These are phyloP conservation scores for Phytopythium chamaehyphon DNA, from an alignment of 352 stramenopile species.

Conservation along the genomic window DNA sequence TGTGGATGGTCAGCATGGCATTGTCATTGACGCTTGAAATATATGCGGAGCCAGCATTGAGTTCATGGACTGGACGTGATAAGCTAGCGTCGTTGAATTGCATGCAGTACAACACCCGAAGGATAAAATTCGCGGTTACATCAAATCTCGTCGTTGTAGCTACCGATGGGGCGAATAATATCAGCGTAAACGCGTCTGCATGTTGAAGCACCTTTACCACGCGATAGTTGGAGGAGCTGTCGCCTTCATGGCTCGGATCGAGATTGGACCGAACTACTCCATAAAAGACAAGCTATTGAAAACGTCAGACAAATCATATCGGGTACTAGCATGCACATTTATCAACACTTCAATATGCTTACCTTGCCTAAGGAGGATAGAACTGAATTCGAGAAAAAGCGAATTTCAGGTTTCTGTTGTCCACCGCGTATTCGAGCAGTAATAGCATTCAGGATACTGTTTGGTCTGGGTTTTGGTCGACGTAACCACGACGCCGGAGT, in stretches of 20 bases:
- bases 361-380: slow-evolving; percentile 46
- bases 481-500: neutral
- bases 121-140: slow-evolving; percentile 30
- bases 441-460: slow-evolving; percentile 13
- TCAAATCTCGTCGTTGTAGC: slow-evolving; percentile 30
- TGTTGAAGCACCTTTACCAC: slow-evolving; percentile 34
- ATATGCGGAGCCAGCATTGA: neutral
- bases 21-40: neutral
- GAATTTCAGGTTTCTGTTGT: neutral
- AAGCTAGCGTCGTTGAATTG: slow-evolving; percentile 22
- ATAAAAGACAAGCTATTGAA: slow-evolving; percentile 32
- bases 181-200: slow-evolving; percentile 22
- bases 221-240: slow-evolving; percentile 1
- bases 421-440: slow-evolving; percentile 3
- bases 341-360: slow-evolving; percentile 1
- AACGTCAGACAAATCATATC: neutral
- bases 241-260: neutral
- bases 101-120: slow-evolving; percentile 31
- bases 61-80: slow-evolving; percentile 2
- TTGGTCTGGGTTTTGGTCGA: slow-evolving; percentile 6
- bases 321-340: neutral
- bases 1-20: slow-evolving; percentile 6
- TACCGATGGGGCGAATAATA: slow-evolving; percentile 31
- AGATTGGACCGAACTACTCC: slow-evolving; percentile 14
- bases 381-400: slow-evolving; percentile 16